These are phyloP conservation scores for Trypanosoma melophagium DNA, from an alignment of 208 protist species.

Conservation along the genomic window DNA sequence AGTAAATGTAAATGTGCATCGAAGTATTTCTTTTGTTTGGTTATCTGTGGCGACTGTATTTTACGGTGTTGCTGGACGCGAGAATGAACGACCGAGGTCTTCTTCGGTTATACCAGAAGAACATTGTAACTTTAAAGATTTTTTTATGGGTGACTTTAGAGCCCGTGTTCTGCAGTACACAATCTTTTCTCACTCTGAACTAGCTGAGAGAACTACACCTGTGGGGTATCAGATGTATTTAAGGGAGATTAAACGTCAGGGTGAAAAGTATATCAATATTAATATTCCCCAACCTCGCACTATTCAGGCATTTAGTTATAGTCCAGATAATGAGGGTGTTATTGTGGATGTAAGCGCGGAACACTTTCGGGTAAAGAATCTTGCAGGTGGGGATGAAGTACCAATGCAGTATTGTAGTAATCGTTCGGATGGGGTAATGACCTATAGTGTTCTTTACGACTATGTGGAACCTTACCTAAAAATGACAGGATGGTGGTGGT, in stretches of 20 bases:
- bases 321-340: constrained; percentile 50
- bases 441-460: constrained; percentile 75
- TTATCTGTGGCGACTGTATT: constrained; percentile 68
- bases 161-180: constrained; percentile 72
- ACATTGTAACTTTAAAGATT: constrained; percentile 86
- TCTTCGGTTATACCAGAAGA: constrained; percentile 69
- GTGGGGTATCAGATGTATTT: constrained; percentile 17
- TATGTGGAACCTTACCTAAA: constrained; percentile 69
- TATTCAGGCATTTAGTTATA: constrained; percentile 64
- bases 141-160: constrained; percentile 84
- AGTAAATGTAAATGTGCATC: constrained; percentile 79
- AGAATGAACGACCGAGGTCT: constrained; percentile 28
- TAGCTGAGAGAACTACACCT: constrained; percentile 1
- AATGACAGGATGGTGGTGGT: constrained; percentile 32
- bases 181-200: constrained; percentile 16
- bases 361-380: constrained; percentile 53
- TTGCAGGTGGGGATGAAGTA: constrained; percentile 43
- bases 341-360: constrained; percentile 68
- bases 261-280: constrained; percentile 27
- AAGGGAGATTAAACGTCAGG: constrained; percentile 20
- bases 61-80: constrained; percentile 43
- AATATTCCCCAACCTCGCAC: constrained; percentile 21
- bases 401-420: constrained; percentile 73
- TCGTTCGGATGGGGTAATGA: constrained; percentile 57
- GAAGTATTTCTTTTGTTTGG: constrained; percentile 87